Conservation (phyloP, 306 rosid species). For the Rubus idaeus region DNA sequence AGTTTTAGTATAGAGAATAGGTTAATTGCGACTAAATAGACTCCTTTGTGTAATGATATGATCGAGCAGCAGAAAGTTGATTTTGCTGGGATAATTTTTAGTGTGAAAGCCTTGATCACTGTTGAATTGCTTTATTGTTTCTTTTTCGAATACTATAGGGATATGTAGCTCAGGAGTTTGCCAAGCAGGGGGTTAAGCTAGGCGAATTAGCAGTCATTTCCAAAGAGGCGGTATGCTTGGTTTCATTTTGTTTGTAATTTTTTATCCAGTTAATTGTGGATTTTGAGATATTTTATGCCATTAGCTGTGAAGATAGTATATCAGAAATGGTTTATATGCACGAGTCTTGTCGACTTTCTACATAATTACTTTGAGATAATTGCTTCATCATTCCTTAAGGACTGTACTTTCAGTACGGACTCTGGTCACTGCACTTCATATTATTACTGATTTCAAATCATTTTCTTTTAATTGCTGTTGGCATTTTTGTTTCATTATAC, state of each 20-base stretch:
- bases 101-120: neutral
- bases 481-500: too few relatives aligned
- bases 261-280: neutral
- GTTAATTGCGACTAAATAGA: neutral
- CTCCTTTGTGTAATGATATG: neutral
- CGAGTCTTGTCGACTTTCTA: neutral
- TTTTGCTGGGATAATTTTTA: neutral
- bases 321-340: neutral
- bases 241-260: neutral
- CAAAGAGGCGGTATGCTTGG: slow-evolving; percentile 72
- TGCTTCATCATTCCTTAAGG: neutral
- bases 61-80: neutral
- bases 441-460: too few relatives aligned
- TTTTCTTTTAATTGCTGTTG: neutral
- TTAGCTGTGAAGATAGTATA: neutral
- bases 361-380: neutral
- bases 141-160: slow-evolving; percentile 50
- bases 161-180: slow-evolving; percentile 96
- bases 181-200: slow-evolving; percentile 70
- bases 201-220: slow-evolving; percentile 94
- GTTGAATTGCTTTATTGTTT: neutral
- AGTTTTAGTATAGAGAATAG: neutral
- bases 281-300: neutral
- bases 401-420: neutral
- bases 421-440: neutral